Evolutionary conservation across 2,329 filamentous ascomycete species (phyloP).

Genomic region (Ophiostoma quercus): DNA sequence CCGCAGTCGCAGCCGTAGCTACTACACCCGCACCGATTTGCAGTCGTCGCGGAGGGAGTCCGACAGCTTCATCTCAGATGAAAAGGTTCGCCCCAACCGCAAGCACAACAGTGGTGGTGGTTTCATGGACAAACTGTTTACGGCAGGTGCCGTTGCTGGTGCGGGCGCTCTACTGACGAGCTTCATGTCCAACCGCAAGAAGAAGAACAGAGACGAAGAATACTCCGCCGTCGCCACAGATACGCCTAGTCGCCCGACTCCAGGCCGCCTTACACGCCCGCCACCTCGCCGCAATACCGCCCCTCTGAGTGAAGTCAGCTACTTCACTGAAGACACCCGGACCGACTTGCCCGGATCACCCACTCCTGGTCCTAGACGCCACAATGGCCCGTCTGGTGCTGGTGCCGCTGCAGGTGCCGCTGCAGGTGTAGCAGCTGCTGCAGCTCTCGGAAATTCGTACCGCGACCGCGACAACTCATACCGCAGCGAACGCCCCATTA

Average conservation of each 20-base stretch:
- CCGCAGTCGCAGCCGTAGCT: conserved; percentile 34
- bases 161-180: conserved; percentile 58
- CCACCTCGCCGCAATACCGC: conserved; percentile 30
- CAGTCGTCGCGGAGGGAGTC: conserved; percentile 50
- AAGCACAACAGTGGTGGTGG: conserved; percentile 43
- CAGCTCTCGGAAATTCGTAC: conserved; percentile 28
- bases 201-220: conserved; percentile 47
- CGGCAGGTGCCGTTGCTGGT: conserved; percentile 57
- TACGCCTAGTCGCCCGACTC: conserved; percentile 49
- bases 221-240: conserved; percentile 59
- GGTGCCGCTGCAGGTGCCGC: conserved; percentile 29
- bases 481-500: conserved; percentile 39
- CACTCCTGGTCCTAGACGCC: conserved; percentile 35
- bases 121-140: conserved; percentile 56
- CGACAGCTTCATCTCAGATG: conserved; percentile 55
- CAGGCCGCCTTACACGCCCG: conserved; percentile 31
- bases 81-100: conserved; percentile 58
- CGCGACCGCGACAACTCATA: conserved; percentile 38
- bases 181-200: conserved; percentile 50
- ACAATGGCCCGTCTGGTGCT: not conserved
- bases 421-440: conserved; percentile 35
- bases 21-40: conserved; percentile 41
- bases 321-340: conserved; percentile 32
- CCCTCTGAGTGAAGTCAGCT: conserved; percentile 46
- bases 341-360: conserved; percentile 42